These are phyloP conservation scores for Colletotrichum noveboracense DNA, from an alignment of 2,329 filamentous ascomycete genomes.

Conservation along the genomic window DNA sequence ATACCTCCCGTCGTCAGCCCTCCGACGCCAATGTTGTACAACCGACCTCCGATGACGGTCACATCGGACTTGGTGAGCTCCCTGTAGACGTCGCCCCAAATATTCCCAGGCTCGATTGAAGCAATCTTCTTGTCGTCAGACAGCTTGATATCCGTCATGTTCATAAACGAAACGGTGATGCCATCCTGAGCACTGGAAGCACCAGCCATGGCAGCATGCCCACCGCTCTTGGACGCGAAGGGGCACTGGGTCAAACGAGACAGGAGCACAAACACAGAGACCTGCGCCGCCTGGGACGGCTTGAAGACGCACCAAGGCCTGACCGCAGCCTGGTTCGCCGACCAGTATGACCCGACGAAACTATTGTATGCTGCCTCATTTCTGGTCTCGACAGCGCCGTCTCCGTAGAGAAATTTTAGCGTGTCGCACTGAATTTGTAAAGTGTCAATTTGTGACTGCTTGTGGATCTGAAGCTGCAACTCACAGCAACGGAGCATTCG, in stretches of 20 bases:
- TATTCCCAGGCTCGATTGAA: constrained; percentile 41
- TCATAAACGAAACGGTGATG: constrained; percentile 13
- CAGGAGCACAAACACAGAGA: constrained; percentile 35
- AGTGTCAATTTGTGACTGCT: not conserved
- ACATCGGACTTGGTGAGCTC: constrained; percentile 36
- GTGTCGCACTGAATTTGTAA: not conserved
- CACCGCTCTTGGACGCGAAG: constrained; percentile 18
- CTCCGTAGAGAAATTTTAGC: not conserved
- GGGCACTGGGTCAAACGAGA: constrained; percentile 16
- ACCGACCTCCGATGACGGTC: constrained; percentile 43
- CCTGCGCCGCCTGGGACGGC: constrained; percentile 36
- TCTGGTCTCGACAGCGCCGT: constrained; percentile 4
- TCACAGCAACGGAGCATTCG: constrained; percentile 2
- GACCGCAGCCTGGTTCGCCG: constrained; percentile 13
- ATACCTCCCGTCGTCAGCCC: constrained; percentile 41
- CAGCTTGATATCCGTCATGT: constrained; percentile 18
- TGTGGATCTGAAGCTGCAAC: not conserved
- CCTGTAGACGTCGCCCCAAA: constrained; percentile 42
- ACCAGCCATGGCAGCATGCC: constrained; percentile 15
- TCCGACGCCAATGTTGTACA: constrained; percentile 42
- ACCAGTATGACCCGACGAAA: constrained; percentile 21
- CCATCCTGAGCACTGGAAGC: constrained; percentile 14
- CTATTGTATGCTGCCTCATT: not conserved
- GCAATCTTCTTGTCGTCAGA: constrained; percentile 34
- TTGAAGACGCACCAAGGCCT: constrained; percentile 28